Conservation (phyloP, 2,329 filamentous ascomycete species). For the Diaporthe caulivora region DNA sequence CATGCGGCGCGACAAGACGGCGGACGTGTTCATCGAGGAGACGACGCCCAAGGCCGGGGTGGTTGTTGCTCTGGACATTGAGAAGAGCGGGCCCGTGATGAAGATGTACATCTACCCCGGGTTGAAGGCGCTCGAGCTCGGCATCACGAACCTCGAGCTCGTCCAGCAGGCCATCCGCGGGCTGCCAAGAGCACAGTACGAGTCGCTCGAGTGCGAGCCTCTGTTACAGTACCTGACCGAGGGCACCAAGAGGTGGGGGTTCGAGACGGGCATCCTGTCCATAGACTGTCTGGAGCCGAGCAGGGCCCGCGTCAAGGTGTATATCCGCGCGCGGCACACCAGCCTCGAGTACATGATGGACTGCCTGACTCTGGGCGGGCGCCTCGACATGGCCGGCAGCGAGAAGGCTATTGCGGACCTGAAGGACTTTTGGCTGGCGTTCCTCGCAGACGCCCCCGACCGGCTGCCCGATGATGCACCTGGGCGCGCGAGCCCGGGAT, state of each 20-base stretch:
- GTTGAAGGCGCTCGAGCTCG: constrained; percentile 43
- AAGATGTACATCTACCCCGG: constrained; percentile 45
- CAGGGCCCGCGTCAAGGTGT: constrained; percentile 44
- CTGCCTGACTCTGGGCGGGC: constrained; percentile 44
- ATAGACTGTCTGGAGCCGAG: constrained; percentile 43
- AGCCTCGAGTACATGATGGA: constrained; percentile 44
- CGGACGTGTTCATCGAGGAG: constrained; percentile 41
- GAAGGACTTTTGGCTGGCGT: constrained; percentile 43
- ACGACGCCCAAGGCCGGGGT: constrained; percentile 44
- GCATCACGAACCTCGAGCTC: constrained; percentile 43
- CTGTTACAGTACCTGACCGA: constrained; percentile 43
- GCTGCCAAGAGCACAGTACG: constrained; percentile 41
- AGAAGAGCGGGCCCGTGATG: constrained; percentile 42
- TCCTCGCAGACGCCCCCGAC: constrained; percentile 42
- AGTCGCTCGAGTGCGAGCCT: constrained; percentile 42
- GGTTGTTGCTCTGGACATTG: constrained; percentile 44
- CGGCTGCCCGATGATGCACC: constrained; percentile 40
- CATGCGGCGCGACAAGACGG: constrained; percentile 36
- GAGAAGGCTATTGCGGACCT: constrained; percentile 42
- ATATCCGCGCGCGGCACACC: constrained; percentile 42
- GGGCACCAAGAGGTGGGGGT: constrained; percentile 41
- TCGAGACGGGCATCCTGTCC: constrained; percentile 44
- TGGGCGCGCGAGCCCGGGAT: constrained; percentile 43
- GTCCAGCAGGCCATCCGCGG: constrained; percentile 42
- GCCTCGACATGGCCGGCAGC: constrained; percentile 33